phyloP scores from a whole-genome alignment of 2,329 filamentous ascomycete genomes.

The Ophiostoma piceae region DNA sequence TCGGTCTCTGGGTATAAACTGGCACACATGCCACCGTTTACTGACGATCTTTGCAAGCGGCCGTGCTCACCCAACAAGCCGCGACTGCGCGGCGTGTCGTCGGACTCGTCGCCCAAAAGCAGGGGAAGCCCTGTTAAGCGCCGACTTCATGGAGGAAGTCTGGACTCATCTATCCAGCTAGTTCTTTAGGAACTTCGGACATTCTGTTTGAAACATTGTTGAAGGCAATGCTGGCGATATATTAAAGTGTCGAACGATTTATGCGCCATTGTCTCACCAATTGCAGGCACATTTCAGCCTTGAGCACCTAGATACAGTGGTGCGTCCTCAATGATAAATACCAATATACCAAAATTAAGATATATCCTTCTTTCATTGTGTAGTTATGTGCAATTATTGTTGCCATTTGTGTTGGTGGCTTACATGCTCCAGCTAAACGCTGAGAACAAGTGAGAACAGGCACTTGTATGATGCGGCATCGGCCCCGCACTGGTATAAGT shows the following conservation, averaged over 20 bases:
- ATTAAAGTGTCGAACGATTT: background rate
- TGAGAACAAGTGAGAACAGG: background rate
- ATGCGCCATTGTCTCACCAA: background rate
- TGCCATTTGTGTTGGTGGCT: background rate
- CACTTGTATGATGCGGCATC: background rate
- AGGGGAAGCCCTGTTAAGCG: background rate
- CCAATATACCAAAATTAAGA: background rate
- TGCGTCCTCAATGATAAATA: too few relatives aligned
- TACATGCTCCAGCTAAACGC: background rate
- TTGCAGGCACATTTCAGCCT: background rate
- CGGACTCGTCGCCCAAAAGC: background rate
- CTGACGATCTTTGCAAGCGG: conserved; percentile 26
- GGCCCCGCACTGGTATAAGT: background rate
- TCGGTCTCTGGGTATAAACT: background rate
- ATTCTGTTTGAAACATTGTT: background rate
- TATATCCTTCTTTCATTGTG: background rate
- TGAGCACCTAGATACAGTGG: background rate
- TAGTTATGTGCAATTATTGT: background rate
- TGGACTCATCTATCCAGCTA: background rate
- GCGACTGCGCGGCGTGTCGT: background rate
- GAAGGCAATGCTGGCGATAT: background rate
- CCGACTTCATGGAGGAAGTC: background rate
- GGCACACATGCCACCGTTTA: conserved; percentile 20
- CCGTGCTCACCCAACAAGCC: background rate
- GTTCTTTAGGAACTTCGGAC: background rate